A percentile compares a stretch with the other conserved stretches of the same genome.
Conservation (phyloP, 176 grass and related monocot species). For the Guadua angustifolia region DNA sequence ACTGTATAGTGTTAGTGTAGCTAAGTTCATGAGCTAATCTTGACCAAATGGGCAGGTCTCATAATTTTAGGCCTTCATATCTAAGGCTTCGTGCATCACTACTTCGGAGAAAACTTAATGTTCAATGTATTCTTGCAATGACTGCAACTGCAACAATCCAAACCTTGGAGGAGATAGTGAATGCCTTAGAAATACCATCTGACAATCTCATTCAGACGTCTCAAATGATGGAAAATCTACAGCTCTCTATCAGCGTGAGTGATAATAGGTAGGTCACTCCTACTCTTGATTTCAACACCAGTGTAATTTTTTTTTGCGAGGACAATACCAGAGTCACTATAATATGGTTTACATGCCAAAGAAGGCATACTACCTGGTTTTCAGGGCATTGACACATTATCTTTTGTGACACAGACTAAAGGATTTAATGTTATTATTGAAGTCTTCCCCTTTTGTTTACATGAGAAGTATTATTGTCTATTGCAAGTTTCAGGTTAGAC, state of each 20-base stretch:
- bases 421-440: conserved; percentile 84
- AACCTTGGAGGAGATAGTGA: conserved; percentile 81
- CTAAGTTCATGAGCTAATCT: conserved; percentile 27
- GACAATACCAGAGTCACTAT: conserved; percentile 2
- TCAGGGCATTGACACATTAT: neutral
- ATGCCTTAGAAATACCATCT: conserved; percentile 78
- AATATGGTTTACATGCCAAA: conserved; percentile 29
- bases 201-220: conserved; percentile 69
- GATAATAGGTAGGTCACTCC: conserved; percentile 66
- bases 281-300: neutral
- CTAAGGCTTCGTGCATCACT: conserved; percentile 83
- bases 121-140: conserved; percentile 96
- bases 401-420: conserved; percentile 61
- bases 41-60: conserved; percentile 71
- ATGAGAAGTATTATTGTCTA: conserved; percentile 95
- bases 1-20: conserved; percentile 21
- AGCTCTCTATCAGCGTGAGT: conserved; percentile 65
- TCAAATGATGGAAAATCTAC: conserved; percentile 82
- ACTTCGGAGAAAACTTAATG: conserved; percentile 73
- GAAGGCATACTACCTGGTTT: conserved; percentile 12
- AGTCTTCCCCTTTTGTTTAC: conserved; percentile 70
- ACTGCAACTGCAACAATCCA: conserved; percentile 89
- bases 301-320: neutral
- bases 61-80: conserved; percentile 99
- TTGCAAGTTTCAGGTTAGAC: conserved; percentile 93